phyloP scores from a whole-genome alignment of 2,329 filamentous ascomycete species.

The Fusarium brevicatenulatum region DNA sequence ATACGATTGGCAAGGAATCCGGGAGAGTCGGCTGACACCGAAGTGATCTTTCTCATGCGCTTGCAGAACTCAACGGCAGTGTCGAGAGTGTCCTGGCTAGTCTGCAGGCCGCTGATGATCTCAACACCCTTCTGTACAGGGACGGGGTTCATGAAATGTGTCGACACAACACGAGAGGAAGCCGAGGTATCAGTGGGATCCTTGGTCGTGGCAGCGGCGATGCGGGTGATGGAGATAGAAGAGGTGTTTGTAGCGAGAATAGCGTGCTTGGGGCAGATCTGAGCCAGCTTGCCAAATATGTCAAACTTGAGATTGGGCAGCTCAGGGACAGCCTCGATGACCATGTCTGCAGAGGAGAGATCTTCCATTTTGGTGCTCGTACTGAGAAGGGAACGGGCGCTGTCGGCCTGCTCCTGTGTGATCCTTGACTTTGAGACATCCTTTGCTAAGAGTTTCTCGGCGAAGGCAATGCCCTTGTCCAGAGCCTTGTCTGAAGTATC shows the following conservation, averaged over 20 bases:
- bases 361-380: conserved; percentile 79
- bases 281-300: conserved; percentile 85
- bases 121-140: conserved; percentile 97
- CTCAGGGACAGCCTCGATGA: conserved; percentile 97
- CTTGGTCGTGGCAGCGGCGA: conserved; percentile 84
- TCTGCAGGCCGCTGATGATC: conserved; percentile 95
- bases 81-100: conserved; percentile 81
- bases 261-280: conserved; percentile 83
- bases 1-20: conserved; percentile 97
- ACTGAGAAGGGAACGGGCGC: conserved; percentile 74
- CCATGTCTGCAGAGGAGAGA: conserved; percentile 88
- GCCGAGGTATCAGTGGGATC: conserved; percentile 83
- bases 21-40: conserved; percentile 86
- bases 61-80: conserved; percentile 87
- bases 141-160: conserved; percentile 99
- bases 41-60: conserved; percentile 92
- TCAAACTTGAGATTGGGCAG: conserved; percentile 86
- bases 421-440: conserved; percentile 90
- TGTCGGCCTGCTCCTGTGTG: conserved; percentile 81
- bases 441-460: conserved; percentile 92
- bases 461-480: conserved; percentile 90
- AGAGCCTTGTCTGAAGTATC: conserved; percentile 86
- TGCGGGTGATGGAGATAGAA: conserved; percentile 97
- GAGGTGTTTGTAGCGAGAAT: conserved; percentile 98
- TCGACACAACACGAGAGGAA: conserved; percentile 89